phyloP scores from a whole-genome alignment of 2,329 filamentous ascomycete genomes.

The Lachnellula subtilissima region DNA sequence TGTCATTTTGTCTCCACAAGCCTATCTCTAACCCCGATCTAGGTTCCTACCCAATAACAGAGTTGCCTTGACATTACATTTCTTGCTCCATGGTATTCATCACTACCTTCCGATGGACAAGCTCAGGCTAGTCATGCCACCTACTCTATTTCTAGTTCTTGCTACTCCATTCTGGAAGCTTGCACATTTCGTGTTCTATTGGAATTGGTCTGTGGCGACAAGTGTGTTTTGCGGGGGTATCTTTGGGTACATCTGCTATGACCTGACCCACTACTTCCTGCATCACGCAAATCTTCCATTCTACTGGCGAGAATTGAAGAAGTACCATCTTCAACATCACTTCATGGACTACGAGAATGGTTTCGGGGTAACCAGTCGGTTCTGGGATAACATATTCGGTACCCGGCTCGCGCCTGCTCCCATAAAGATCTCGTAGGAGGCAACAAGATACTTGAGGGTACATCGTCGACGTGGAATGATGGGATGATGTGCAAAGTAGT shows the following conservation, averaged over 20 bases:
- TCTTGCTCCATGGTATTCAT: conserved; percentile 92
- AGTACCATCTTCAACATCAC: conserved; percentile 94
- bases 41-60: conserved; percentile 89
- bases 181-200: conserved; percentile 75
- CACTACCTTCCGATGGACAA: conserved; percentile 99
- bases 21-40: conserved; percentile 25
- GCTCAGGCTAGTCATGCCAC: conserved; percentile 95
- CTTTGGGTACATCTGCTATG: conserved; percentile 94
- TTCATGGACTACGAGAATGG: conserved; percentile 98
- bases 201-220: conserved; percentile 76
- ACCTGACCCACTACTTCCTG: conserved; percentile 97
- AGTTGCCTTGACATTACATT: conserved; percentile 80
- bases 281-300: conserved; percentile 88
- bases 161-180: conserved; percentile 90
- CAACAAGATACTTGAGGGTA: conserved; percentile 1
- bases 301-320: conserved; percentile 91
- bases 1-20: not conserved
- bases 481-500: conserved; percentile 20
- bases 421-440: conserved; percentile 19
- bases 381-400: conserved; percentile 92
- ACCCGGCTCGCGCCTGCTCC: conserved; percentile 60
- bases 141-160: conserved; percentile 76
- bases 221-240: conserved; percentile 84
- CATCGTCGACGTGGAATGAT: conserved; percentile 11
- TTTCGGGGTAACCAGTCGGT: conserved; percentile 91